Evolutionary conservation across 345 rosid species (phyloP), one percentile per base, ranked within the genome.

Genomic region (Acer negundo): DNA sequence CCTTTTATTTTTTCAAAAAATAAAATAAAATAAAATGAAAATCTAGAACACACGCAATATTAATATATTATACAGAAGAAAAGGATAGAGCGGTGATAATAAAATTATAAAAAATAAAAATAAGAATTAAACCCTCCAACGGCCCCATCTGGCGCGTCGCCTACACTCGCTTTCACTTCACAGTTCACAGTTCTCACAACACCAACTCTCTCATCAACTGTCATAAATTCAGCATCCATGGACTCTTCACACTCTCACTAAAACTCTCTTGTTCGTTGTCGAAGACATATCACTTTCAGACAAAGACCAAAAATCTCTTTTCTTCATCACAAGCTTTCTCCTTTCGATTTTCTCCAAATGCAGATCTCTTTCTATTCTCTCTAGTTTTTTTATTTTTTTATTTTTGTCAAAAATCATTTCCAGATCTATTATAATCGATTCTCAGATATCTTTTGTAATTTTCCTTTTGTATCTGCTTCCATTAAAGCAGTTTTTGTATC

Each of bases 401-500:
- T 0, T 10, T 2, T 17, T 7, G 1, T 4, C 46, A 2, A 35
- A 53, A 38, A 6, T 42, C 35, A 7, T 12, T 6, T n/a, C 35
- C 66, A 73, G 76, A 73, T 73, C 76, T 73, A 22, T 22, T 16
- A 26, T 26, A 65, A n/a, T 59, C 26, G 1, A 1, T 10, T 2
- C 49, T 9, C 49, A 46, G 20, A 9, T n/a, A 59, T 59, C 7
- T 28, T 69, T 55, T 42, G 23, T 42, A 42, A 13, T n/a, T 68
- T 69, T 73, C 59, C 10, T 9, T 2, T 19, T 64, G 73, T 62
- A 73, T 38, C 46, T 28, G 17, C 20, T 19, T 44, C 35, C 31
- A 47, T 49, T n/a, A n/a, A 70, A 70, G 78, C 80, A 72, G 61
- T 62, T n/a, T 61, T 67, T 78, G 82, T 74, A 75, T 24, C 73